Base-by-base conservation (phyloP, 495 filamentous ascomycete genomes). In the Lichenothelia convexa region DNA sequence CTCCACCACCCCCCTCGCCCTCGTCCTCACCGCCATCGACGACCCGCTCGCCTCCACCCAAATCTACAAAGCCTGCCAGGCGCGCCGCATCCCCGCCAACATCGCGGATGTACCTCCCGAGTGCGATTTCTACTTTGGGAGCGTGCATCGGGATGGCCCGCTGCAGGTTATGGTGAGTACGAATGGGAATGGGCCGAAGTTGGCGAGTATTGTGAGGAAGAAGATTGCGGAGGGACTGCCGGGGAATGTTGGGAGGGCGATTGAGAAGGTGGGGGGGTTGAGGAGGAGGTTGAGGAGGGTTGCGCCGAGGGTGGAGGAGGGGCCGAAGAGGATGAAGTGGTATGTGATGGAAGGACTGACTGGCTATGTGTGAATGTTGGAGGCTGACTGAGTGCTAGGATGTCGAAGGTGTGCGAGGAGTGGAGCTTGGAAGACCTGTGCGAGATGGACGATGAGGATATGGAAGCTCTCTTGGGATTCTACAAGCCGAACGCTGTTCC, bases 71-170 rank as follows among this genome's bases (percentile, higher is more conserved):
- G 68, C 93, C 0, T 95, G 87, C 63, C 83, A 93, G 48, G 70
- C 78, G 50, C 65, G 62, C 29, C 73, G 73, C 30, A 85, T 95
- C 35, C 72, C 85, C 1, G 84, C 82, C 23, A 97, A 97, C 55
- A 91, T 97, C 35, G 89, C 89, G 40, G 89, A 97, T 57, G 91
- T 95, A 1, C 91, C 91, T 0, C 69, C 84, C 0, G 89, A 95
- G 55, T 97, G 89, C 53, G 89, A 97, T 49, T 97, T 97, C 52
- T 97, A 94, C 58, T 97, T 97, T 55, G 89, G 89, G 32, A 85
- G 78, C 55, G 72, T 94, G 20, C 80, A 97, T 61, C 72, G 89
- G 17, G 91, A 95, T 56, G 89, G 89, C 0, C 91, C 89, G 7
- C 56, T 97, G 42, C 89, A 97, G 64, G 71, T 97, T 43, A 97